phyloP scores from a whole-genome alignment of 495 filamentous ascomycete genomes.

The Aspergillus conjunctus region DNA sequence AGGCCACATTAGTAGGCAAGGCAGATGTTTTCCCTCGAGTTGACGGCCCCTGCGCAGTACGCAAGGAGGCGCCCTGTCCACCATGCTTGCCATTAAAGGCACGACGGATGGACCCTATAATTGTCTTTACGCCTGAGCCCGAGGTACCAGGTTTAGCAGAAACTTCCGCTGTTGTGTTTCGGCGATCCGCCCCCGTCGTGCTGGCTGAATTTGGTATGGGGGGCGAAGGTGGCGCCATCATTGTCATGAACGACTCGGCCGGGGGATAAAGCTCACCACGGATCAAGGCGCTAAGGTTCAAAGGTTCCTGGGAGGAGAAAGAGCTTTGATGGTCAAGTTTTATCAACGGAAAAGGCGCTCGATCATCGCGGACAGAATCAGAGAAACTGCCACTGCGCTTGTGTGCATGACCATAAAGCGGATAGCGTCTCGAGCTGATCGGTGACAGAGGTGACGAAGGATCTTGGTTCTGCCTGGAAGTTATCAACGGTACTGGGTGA shows the following conservation, averaged over 20 bases:
- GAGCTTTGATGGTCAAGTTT: constrained; percentile 39
- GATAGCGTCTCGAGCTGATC: constrained; percentile 31
- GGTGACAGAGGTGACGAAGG: constrained; percentile 35
- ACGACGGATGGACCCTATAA: constrained; percentile 85
- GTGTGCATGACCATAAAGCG: constrained; percentile 56
- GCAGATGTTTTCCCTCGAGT: constrained; percentile 45
- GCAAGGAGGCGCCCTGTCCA: constrained; percentile 44
- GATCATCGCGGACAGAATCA: constrained; percentile 80
- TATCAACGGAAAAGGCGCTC: constrained; percentile 56
- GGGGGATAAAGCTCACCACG: constrained; percentile 80
- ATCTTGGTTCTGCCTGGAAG: constrained; percentile 30
- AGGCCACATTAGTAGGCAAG: constrained; percentile 50
- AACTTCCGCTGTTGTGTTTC: constrained; percentile 37
- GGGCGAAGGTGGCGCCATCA: constrained; percentile 65
- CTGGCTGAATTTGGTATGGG: constrained; percentile 38
- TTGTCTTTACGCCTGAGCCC: constrained; percentile 74
- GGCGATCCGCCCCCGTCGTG: constrained; percentile 31
- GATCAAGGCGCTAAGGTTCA: constrained; percentile 80
- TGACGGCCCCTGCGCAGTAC: constrained; percentile 44
- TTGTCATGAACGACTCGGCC: constrained; percentile 71
- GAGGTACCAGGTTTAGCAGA: constrained; percentile 37
- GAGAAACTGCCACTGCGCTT: constrained; percentile 79
- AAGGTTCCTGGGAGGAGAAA: constrained; percentile 57
- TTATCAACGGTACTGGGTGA: constrained; percentile 59
- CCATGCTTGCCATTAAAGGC: constrained; percentile 73